Conservation (phyloP, 371 early-diverging fungal genomes). For the Quaeritorhiza haematococci region DNA sequence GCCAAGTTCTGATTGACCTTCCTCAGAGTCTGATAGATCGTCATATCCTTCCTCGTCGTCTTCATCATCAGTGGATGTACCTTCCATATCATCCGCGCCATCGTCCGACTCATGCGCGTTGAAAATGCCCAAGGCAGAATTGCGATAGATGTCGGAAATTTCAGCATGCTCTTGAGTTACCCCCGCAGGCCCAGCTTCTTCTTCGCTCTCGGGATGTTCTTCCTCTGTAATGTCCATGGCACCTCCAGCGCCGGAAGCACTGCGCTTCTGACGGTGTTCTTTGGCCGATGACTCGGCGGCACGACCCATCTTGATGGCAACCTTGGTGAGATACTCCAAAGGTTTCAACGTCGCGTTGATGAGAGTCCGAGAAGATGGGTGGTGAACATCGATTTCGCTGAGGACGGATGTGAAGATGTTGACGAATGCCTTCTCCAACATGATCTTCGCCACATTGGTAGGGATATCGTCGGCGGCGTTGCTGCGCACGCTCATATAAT, state of each 20-base stretch:
- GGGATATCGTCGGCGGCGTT: conserved; percentile 50
- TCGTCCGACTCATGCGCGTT: conserved; percentile 64
- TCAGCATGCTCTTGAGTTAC: conserved; percentile 14
- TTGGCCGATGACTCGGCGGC: conserved; percentile 7
- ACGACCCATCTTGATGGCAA: conserved; percentile 75
- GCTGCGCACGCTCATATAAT: conserved; percentile 15
- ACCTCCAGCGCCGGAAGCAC: background rate
- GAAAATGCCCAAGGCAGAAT: conserved; percentile 88
- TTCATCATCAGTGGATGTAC: conserved; percentile 9
- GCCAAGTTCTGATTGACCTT: conserved; percentile 43
- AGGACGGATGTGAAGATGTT: conserved; percentile 70
- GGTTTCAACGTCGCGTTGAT: conserved; percentile 77
- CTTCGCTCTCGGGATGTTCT: background rate
- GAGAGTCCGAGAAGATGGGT: conserved; percentile 71
- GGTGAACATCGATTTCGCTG: conserved; percentile 83
- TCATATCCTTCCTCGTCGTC: conserved; percentile 16
- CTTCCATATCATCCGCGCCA: conserved; percentile 44
- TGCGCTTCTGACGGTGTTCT: background rate
- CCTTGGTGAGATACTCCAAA: conserved; percentile 78
- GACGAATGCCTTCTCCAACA: conserved; percentile 89
- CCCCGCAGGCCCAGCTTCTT: conserved; percentile 17
- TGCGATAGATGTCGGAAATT: conserved; percentile 74
- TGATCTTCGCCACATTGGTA: conserved; percentile 65
- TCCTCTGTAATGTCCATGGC: background rate
- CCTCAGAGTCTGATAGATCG: conserved; percentile 50